Percentiles rank a stretch among this genome's conserved stretches.
Evolutionary conservation across 2,329 filamentous ascomycete species (phyloP).

Genomic region (Dichotomopilus funicola): DNA sequence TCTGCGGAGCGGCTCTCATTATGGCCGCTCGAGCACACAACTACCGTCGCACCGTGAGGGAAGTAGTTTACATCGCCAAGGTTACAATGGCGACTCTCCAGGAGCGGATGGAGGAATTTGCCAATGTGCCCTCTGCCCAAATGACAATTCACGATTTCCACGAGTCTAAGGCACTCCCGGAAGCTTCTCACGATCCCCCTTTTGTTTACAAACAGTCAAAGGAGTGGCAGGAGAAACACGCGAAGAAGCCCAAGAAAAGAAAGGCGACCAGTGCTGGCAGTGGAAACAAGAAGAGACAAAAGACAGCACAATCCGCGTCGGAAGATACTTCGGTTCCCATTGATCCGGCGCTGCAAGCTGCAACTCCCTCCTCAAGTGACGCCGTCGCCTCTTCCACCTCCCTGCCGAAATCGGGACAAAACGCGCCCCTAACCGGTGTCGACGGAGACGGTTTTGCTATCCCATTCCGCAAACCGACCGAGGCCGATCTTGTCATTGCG

Average conservation of each 20-base stretch:
- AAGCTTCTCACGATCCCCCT: slow-evolving; percentile 65
- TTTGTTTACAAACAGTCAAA: slow-evolving; percentile 65
- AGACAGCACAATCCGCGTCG: slow-evolving; percentile 10
- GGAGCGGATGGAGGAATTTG: slow-evolving; percentile 87
- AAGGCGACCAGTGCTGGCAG: slow-evolving; percentile 10
- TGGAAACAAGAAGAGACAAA: slow-evolving; percentile 19
- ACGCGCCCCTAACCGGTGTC: not conserved
- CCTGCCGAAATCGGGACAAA: slow-evolving; percentile 23
- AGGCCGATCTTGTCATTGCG: slow-evolving; percentile 17
- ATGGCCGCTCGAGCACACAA: slow-evolving; percentile 98
- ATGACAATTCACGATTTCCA: slow-evolving; percentile 80
- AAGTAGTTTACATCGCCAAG: slow-evolving; percentile 97
- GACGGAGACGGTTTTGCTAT: slow-evolving; percentile 66
- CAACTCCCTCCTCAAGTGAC: slow-evolving; percentile 6
- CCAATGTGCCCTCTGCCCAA: slow-evolving; percentile 72
- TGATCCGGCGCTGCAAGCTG: slow-evolving; percentile 10
- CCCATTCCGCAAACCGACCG: slow-evolving; percentile 35
- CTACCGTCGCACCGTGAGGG: slow-evolving; percentile 82
- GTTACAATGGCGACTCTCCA: slow-evolving; percentile 91
- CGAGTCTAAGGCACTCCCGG: slow-evolving; percentile 48
- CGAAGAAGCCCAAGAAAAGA: slow-evolving; percentile 39
- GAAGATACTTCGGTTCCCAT: not conserved
- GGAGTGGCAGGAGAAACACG: slow-evolving; percentile 42
- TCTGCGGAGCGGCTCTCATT: slow-evolving; percentile 89
- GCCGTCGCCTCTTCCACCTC: slow-evolving; percentile 20